Percentiles rank a stretch among this genome's conserved stretches.
Conservation (phyloP, 2,329 filamentous ascomycete genomes). For the Sporothrix sp. region DNA sequence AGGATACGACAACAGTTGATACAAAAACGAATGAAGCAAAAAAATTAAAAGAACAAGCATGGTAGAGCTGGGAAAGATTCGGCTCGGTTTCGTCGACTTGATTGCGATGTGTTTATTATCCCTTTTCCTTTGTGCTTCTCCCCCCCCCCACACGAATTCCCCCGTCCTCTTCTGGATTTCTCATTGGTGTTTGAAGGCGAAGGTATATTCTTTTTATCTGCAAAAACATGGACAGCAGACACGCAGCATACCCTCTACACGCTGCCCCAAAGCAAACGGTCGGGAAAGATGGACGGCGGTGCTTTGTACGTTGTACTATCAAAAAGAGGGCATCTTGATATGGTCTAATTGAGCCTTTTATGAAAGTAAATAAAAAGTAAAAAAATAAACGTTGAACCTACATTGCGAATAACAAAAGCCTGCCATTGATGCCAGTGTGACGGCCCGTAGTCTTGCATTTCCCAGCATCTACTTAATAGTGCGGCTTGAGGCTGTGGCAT, state of each 20-base stretch:
- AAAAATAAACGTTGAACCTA: not conserved
- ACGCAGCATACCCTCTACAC: not conserved
- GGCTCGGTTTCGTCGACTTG: not conserved
- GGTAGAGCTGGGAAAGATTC: not conserved
- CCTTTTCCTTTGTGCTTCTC: too few relatives aligned
- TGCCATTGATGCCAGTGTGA: not conserved
- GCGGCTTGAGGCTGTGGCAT: not conserved
- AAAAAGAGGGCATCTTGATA: too few relatives aligned
- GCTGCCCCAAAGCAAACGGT: too few relatives aligned
- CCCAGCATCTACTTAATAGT: too few relatives aligned
- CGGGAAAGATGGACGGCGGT: too few relatives aligned
- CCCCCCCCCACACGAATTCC: not conserved
- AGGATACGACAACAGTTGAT: not conserved
- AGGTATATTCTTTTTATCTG: not conserved
- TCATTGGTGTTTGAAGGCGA: not conserved
- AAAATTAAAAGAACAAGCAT: not conserved
- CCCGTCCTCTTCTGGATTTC: not conserved
- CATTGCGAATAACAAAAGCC: not conserved
- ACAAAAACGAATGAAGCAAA: not conserved
- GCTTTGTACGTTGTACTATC: too few relatives aligned
- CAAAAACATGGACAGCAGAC: not conserved
- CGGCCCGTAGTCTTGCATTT: not conserved
- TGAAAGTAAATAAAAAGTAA: not conserved
- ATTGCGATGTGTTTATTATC: not conserved
- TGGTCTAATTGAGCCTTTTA: not conserved